Base-by-base conservation (phyloP, 2,329 filamentous ascomycete genomes). In the Fusarium nisikadoi region DNA sequence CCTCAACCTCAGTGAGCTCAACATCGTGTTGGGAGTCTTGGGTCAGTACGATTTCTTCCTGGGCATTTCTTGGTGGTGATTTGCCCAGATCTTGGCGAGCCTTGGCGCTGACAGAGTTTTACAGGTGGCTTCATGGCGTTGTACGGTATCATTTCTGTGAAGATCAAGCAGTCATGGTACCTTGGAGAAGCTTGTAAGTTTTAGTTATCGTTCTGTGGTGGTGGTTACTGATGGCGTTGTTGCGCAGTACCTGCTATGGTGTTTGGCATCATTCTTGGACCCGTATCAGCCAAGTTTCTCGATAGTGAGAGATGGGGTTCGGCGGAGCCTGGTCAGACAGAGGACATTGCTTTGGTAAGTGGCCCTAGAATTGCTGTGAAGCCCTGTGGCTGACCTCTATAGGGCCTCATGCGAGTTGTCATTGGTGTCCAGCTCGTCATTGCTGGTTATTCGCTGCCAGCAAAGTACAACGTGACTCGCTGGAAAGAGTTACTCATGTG, bases 381-480 rank as follows among this genome's bases (percentile, higher is more conserved):
- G 13, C 2, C 23, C 39, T 47, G 5, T 10, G 10, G 27, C 65
- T 71, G 29, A 70, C 17, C 3, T 23, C 5, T n/a, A 11, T 16
- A 81, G 80, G 86, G 85, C 17, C 74, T 90, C 12, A 85, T 84
- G 68, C 84, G 89, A n/a, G 82, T 91, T 33, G 87, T 91, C 65
- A 90, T 91, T 62, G 88, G 88, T 8, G 83, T 91, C 4, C 89
- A 91, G 71, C 83, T 91, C n/a, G 83, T 90, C 39, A 91, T 91
- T 65, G 88, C 88, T 5, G 89, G 89, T 31, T 91, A 88, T 71
- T 88, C 91, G 73, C 80, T 91, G 2, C 89, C 89, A 0, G 86
- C 86, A 46, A 86, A 84, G 74, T 91, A 91, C 76, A 80, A 85
- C 43, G 77, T 78, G 62, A 75, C 79, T 4, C 84, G 84, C 5